These are phyloP conservation scores for Mycena galopus DNA, from an alignment of 768 basidiomycete genomes.

Conservation along the genomic window DNA sequence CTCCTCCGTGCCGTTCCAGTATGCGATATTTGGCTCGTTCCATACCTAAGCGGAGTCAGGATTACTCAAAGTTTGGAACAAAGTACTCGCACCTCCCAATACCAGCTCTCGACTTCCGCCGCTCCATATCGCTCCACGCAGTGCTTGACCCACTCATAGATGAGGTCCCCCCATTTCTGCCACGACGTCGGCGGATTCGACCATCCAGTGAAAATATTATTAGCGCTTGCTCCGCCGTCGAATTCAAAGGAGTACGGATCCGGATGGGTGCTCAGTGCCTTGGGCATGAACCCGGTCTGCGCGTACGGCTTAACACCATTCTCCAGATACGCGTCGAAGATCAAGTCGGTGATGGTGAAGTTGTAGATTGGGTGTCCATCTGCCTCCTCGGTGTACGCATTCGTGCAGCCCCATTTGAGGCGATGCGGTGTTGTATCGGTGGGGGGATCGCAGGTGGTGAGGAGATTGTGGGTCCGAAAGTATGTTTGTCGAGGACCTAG, in stretches of 20 bases:
- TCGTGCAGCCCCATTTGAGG: constrained; percentile 36
- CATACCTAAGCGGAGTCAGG: constrained; percentile 30
- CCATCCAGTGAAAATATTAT: constrained; percentile 36
- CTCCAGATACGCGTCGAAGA: constrained; percentile 35
- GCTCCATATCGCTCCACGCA: constrained; percentile 34
- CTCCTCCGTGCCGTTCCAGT: constrained; percentile 36
- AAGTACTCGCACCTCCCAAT: constrained; percentile 31
- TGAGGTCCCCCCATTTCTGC: constrained; percentile 34
- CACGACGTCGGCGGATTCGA: constrained; percentile 34
- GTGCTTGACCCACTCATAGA: constrained; percentile 33
- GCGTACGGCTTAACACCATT: constrained; percentile 36
- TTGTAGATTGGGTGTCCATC: constrained; percentile 33
- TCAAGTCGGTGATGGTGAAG: constrained; percentile 33
- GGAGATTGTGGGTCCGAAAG: constrained; percentile 35
- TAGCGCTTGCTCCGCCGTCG: constrained; percentile 18
- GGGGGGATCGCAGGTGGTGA: constrained; percentile 33
- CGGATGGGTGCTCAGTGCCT: constrained; percentile 32
- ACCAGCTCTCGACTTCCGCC: constrained; percentile 33
- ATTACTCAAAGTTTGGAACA: constrained; percentile 3
- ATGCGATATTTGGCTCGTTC: constrained; percentile 36
- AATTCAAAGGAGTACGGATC: constrained; percentile 34
- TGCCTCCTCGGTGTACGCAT: constrained; percentile 35
- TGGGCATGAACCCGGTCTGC: constrained; percentile 35
- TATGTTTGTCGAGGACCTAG: constrained; percentile 35
- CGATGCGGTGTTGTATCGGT: constrained; percentile 31